A percentile compares a stretch with the other conserved stretches of the same genome.
Conservation (phyloP, 495 filamentous ascomycete genomes). For the Aspergillus conjunctus region DNA sequence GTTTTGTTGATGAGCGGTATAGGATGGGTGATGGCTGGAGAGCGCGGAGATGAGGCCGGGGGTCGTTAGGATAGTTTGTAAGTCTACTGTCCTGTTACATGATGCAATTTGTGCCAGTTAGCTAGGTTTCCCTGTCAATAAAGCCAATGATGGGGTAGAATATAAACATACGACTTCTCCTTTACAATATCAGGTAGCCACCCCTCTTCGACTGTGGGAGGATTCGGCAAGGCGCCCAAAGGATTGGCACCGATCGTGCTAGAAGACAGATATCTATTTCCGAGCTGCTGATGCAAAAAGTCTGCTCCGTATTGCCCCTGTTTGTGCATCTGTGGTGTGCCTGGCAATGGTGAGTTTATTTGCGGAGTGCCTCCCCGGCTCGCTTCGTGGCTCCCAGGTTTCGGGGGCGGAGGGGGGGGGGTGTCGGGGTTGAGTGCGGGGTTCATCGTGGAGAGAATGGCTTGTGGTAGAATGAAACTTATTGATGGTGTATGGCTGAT, state of each 20-base stretch:
- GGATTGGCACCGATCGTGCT: slow-evolving; percentile 18
- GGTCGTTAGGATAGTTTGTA: slow-evolving; percentile 64
- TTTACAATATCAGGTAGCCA: slow-evolving; percentile 73
- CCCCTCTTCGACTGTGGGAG: slow-evolving; percentile 45
- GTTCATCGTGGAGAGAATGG: slow-evolving; percentile 28
- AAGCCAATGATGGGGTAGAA: neutral
- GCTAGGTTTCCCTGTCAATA: neutral
- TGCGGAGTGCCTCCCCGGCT: slow-evolving; percentile 67
- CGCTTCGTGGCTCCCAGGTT: slow-evolving; percentile 67
- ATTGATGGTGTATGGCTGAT: neutral
- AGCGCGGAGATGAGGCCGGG: slow-evolving; percentile 63
- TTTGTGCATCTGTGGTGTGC: slow-evolving; percentile 35
- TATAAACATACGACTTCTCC: slow-evolving; percentile 65
- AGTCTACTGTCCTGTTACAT: slow-evolving; percentile 52
- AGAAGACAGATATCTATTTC: slow-evolving; percentile 22
- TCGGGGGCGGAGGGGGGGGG: slow-evolving; percentile 72
- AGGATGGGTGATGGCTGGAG: slow-evolving; percentile 62
- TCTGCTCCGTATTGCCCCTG: slow-evolving; percentile 30
- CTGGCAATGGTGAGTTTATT: slow-evolving; percentile 34
- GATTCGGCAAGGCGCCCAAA: slow-evolving; percentile 31
- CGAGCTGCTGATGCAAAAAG: slow-evolving; percentile 22
- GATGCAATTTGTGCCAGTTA: slow-evolving; percentile 39
- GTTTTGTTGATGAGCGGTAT: slow-evolving; percentile 50
- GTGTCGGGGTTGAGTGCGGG: slow-evolving; percentile 49
- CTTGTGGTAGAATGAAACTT: slow-evolving; percentile 7